phyloP scores from a whole-genome alignment of 2,329 filamentous ascomycete genomes.

The Diplodia corticola region DNA sequence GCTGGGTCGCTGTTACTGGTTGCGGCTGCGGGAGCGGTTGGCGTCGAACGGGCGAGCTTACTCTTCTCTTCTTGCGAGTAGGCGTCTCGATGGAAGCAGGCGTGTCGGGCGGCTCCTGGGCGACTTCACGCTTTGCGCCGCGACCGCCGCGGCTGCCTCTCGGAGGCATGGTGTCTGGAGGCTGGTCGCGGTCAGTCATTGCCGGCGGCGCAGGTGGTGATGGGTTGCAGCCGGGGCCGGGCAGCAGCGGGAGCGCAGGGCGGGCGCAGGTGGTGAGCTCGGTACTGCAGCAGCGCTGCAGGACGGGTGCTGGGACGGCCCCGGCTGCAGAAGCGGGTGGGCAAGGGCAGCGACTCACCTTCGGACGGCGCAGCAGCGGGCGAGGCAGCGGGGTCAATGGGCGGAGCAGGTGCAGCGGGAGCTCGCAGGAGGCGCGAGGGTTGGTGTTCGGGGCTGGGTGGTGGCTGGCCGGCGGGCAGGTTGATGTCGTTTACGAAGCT shows the following conservation, averaged over 20 bases:
- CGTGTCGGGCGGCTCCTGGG: slow-evolving; percentile 40
- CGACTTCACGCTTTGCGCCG: slow-evolving; percentile 23
- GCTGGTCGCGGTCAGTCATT: neutral
- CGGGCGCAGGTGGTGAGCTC: neutral
- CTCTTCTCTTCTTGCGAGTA: slow-evolving; percentile 49
- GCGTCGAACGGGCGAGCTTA: slow-evolving; percentile 30
- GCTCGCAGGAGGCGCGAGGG: neutral
- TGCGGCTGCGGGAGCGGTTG: neutral
- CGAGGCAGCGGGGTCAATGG: slow-evolving; percentile 27
- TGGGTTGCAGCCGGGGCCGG: neutral
- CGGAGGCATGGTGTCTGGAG: slow-evolving; percentile 14
- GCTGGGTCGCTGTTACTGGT: slow-evolving; percentile 27
- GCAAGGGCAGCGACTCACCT: slow-evolving; percentile 33
- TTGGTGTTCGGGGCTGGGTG: slow-evolving; percentile 7
- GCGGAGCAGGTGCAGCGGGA: neutral
- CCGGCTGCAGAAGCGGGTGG: slow-evolving; percentile 21
- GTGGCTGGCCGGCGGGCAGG: neutral
- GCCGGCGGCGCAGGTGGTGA: neutral
- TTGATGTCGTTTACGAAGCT: slow-evolving; percentile 21
- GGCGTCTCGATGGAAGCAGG: slow-evolving; percentile 51
- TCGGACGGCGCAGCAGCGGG: neutral
- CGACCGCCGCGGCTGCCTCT: slow-evolving; percentile 22
- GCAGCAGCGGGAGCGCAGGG: neutral
- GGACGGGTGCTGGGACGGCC: slow-evolving; percentile 27
- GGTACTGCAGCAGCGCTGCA: slow-evolving; percentile 34